A percentile compares a stretch with the other conserved stretches of the same genome.
phyloP scores from a whole-genome alignment of 192 early-diverging fungal species.

The Chytriomyces hyalinus region DNA sequence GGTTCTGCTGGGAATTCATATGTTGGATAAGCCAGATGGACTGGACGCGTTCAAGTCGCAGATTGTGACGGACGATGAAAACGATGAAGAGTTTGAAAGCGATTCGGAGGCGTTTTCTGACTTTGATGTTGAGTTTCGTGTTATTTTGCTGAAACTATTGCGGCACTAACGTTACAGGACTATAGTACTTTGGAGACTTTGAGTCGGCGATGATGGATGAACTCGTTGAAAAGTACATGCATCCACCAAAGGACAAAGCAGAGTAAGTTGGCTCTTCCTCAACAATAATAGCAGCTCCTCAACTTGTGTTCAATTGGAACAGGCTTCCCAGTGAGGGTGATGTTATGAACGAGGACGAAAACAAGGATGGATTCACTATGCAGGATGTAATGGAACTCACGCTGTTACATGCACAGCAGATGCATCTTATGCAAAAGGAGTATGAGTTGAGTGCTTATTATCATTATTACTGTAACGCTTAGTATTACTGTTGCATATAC shows the following conservation, averaged over 20 bases:
- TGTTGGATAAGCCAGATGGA: neutral
- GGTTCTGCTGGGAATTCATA: constrained; percentile 5
- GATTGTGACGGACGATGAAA: constrained; percentile 24
- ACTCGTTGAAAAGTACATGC: constrained; percentile 43
- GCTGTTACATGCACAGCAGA: constrained; percentile 64
- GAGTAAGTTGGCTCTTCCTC: neutral
- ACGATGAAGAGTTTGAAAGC: constrained; percentile 31
- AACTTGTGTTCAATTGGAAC: neutral
- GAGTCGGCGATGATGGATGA: constrained; percentile 43
- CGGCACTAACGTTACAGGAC: neutral
- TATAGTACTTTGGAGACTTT: constrained; percentile 38
- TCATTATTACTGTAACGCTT: neutral
- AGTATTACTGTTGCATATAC: neutral
- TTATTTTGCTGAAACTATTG: neutral
- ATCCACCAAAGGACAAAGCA: constrained; percentile 18
- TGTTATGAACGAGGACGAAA: constrained; percentile 18
- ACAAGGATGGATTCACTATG: constrained; percentile 50
- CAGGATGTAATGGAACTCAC: constrained; percentile 69
- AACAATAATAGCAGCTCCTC: neutral
- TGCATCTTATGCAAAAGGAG: constrained; percentile 60
- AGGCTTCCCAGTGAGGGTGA: constrained; percentile 6
- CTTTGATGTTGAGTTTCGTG: neutral
- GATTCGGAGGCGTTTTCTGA: constrained; percentile 12
- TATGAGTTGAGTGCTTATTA: constrained; percentile 48
- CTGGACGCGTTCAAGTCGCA: neutral